phyloP scores from a whole-genome alignment of 805 yeast genomes.

The Blastobotrys attinorum region DNA sequence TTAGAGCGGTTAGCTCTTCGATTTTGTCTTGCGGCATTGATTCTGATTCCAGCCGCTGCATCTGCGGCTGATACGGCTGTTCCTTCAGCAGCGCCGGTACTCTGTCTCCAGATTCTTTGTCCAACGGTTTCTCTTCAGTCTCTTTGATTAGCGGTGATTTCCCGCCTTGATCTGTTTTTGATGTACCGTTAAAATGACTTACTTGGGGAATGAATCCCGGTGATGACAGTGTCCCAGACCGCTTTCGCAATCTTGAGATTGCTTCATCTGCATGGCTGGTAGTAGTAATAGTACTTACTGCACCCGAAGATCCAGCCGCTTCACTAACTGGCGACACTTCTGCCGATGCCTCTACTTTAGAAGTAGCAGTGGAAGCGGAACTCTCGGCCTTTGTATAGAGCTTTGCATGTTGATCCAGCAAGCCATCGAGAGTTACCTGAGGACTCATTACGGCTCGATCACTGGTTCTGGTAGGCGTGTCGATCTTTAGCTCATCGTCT shows the following conservation, averaged over 20 bases:
- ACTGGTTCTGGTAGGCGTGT: background rate
- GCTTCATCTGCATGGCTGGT: background rate
- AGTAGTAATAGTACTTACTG: background rate
- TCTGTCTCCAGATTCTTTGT: background rate
- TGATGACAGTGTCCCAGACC: constrained; percentile 12
- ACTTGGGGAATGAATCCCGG: constrained; percentile 5
- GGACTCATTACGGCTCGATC: background rate
- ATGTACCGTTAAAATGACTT: background rate
- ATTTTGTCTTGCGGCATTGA: background rate
- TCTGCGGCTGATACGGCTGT: background rate
- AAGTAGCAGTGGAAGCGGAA: background rate
- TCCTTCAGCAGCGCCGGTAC: background rate
- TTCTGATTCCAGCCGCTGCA: background rate
- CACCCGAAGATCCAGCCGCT: background rate
- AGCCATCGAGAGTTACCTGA: constrained; percentile 4
- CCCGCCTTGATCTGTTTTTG: background rate
- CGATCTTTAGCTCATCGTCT: background rate
- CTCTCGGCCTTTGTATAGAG: constrained; percentile 12
- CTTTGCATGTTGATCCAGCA: constrained; percentile 12
- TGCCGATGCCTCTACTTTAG: background rate
- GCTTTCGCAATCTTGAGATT: constrained; percentile 2
- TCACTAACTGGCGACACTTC: background rate
- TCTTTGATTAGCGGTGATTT: background rate
- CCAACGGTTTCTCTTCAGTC: no score
- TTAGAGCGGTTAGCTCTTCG: background rate